Evolutionary conservation across 2,329 filamentous ascomycete species (phyloP).

Genomic region (Colletotrichum sp.): DNA sequence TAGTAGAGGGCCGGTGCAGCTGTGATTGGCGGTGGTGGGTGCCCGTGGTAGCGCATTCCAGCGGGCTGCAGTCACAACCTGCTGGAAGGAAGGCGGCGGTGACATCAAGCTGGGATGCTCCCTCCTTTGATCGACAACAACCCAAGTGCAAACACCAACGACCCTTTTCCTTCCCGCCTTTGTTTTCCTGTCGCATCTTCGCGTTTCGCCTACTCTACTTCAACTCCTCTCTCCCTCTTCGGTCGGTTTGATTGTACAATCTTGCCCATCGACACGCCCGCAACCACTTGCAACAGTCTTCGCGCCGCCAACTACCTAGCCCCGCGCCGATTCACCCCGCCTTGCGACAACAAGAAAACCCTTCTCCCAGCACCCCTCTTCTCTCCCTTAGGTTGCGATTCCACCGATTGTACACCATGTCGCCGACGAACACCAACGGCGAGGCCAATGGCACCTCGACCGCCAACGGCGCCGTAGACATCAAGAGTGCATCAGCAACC

Average conservation of each 20-base stretch:
- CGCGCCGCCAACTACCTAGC: neutral
- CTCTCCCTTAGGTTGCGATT: neutral
- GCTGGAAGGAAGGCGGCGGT: neutral
- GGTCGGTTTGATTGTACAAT: neutral
- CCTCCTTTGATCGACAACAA: neutral
- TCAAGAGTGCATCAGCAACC: slow-evolving; percentile 3
- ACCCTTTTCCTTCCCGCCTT: neutral
- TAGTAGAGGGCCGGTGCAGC: neutral
- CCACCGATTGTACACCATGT: neutral
- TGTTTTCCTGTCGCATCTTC: neutral
- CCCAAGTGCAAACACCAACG: neutral
- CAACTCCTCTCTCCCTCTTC: neutral
- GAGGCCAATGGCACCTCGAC: neutral
- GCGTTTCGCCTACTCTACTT: neutral
- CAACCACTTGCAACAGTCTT: neutral
- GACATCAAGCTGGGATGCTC: slow-evolving; percentile 13
- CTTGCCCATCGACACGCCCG: neutral
- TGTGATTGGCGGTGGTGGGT: neutral
- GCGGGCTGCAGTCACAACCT: neutral
- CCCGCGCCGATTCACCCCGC: neutral
- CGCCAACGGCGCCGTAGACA: slow-evolving; percentile 9
- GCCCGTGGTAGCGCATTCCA: neutral
- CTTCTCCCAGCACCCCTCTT: neutral
- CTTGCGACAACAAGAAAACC: neutral
- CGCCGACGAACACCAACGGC: neutral